phyloP scores from a whole-genome alignment of 2,329 filamentous ascomycete genomes.

The Podosphaera aphanis region DNA sequence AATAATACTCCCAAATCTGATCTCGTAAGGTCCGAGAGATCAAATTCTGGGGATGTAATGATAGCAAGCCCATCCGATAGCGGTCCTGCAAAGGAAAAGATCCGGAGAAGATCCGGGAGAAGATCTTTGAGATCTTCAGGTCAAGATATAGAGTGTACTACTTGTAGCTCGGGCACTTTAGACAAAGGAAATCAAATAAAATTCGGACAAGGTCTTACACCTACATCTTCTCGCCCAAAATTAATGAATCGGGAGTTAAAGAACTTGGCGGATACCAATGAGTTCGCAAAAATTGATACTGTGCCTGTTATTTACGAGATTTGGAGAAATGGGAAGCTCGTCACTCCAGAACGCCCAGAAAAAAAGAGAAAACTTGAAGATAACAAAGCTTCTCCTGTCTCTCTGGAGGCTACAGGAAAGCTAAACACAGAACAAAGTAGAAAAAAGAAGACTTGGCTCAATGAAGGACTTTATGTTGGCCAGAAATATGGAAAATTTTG shows the following conservation, averaged over 20 bases:
- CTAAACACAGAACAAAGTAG: slow-evolving; percentile 6
- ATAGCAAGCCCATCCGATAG: too few relatives aligned
- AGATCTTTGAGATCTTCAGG: too few relatives aligned
- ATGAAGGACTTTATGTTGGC: slow-evolving; percentile 68
- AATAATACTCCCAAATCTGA: too few relatives aligned
- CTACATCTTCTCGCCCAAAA: background rate
- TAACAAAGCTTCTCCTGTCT: background rate
- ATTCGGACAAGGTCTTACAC: too few relatives aligned
- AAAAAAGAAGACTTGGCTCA: slow-evolving; percentile 31
- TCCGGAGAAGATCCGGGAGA: too few relatives aligned
- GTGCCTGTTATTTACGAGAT: slow-evolving; percentile 32
- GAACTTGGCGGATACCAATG: slow-evolving; percentile 37
- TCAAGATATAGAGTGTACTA: too few relatives aligned
- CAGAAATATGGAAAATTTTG: slow-evolving; percentile 26
- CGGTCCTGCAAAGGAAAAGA: too few relatives aligned
- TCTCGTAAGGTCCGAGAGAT: too few relatives aligned
- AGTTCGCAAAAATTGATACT: slow-evolving; percentile 34
- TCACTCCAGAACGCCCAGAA: slow-evolving; percentile 19
- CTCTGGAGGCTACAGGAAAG: background rate
- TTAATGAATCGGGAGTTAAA: slow-evolving; percentile 26
- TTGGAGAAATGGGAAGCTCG: slow-evolving; percentile 41
- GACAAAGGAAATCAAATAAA: too few relatives aligned
- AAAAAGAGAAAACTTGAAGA: slow-evolving; percentile 16
- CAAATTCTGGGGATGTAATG: too few relatives aligned
- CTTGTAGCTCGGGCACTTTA: too few relatives aligned